These are phyloP conservation scores for Cladosporium sphaerospermum DNA, from an alignment of 2,329 filamentous ascomycete species.

Conservation along the genomic window DNA sequence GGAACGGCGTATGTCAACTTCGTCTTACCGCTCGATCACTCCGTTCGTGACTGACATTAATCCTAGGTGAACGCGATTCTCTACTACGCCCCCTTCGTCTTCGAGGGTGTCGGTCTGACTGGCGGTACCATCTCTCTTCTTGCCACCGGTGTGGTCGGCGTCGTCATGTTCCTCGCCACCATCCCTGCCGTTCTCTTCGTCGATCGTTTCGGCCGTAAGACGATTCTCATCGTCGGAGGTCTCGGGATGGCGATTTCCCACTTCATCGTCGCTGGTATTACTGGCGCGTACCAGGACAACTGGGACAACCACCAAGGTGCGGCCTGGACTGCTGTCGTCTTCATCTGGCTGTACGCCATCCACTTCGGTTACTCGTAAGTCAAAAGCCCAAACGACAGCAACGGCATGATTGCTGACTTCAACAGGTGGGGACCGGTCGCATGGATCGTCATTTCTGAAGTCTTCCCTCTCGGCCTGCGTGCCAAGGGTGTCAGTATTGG, in stretches of 20 bases:
- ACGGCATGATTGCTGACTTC: background rate
- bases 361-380: conserved; percentile 61
- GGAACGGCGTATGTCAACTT: conserved; percentile 8
- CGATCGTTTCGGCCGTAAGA: conserved; percentile 48
- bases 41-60: background rate
- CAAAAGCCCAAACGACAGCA: background rate
- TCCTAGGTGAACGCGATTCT: background rate
- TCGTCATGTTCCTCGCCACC: conserved; percentile 63
- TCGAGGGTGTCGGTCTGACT: conserved; percentile 41
- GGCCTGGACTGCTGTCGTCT: conserved; percentile 61
- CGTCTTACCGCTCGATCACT: background rate
- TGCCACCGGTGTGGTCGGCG: conserved; percentile 65
- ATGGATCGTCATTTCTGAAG: conserved; percentile 49
- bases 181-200: conserved; percentile 62
- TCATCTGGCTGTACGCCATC: conserved; percentile 68
- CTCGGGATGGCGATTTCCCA: conserved; percentile 23
- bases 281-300: conserved; percentile 52
- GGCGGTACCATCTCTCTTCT: conserved; percentile 50
- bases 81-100: conserved; percentile 48
- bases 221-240: conserved; percentile 32
- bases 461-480: conserved; percentile 24
- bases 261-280: conserved; percentile 58
- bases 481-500: conserved; percentile 25
- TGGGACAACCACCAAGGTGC: conserved; percentile 47
- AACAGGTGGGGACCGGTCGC: conserved; percentile 55